Conservation (phyloP, 2,329 filamentous ascomycete genomes). For the Atkinsonella texensis region DNA sequence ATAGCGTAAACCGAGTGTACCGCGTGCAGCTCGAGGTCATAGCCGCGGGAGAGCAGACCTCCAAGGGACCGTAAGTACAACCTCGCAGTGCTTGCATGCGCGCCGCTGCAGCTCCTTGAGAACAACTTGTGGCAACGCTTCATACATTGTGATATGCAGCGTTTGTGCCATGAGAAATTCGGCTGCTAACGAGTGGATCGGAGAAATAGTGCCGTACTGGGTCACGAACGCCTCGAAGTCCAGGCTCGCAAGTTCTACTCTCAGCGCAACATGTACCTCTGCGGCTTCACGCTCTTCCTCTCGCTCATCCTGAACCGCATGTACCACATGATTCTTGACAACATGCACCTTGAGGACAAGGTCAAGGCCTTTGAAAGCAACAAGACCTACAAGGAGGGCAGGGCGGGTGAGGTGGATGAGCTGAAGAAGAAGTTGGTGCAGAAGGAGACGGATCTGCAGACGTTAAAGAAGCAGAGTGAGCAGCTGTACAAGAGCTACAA, state of each 20-base stretch:
- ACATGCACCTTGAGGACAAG: slow-evolving; percentile 83
- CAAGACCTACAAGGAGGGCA: slow-evolving; percentile 60
- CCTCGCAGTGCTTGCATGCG: not conserved
- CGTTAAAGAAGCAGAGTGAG: slow-evolving; percentile 83
- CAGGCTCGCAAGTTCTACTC: slow-evolving; percentile 99
- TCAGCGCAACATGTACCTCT: slow-evolving; percentile 99
- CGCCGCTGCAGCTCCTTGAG: not conserved
- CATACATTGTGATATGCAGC: not conserved
- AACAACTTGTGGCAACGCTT: not conserved
- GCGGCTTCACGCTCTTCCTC: slow-evolving; percentile 97
- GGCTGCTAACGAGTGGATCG: not conserved
- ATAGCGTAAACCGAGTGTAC: slow-evolving; percentile 92
- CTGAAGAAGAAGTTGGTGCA: slow-evolving; percentile 61
- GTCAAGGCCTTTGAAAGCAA: slow-evolving; percentile 69
- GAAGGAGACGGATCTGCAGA: slow-evolving; percentile 75
- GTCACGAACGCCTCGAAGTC: slow-evolving; percentile 92
- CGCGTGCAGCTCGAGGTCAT: slow-evolving; percentile 85
- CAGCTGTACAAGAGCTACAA: slow-evolving; percentile 78
- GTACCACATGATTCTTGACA: slow-evolving; percentile 92
- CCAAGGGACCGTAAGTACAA: slow-evolving; percentile 32
- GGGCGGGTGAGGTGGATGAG: slow-evolving; percentile 60
- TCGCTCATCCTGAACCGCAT: slow-evolving; percentile 98
- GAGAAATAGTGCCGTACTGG: slow-evolving; percentile 50
- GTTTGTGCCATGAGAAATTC: not conserved
- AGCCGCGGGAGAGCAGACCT: slow-evolving; percentile 49